Percentiles rank a stretch among this genome's conserved stretches.
Evolutionary conservation across 331 rosid species (phyloP).

Genomic region (Malus hybrid): DNA sequence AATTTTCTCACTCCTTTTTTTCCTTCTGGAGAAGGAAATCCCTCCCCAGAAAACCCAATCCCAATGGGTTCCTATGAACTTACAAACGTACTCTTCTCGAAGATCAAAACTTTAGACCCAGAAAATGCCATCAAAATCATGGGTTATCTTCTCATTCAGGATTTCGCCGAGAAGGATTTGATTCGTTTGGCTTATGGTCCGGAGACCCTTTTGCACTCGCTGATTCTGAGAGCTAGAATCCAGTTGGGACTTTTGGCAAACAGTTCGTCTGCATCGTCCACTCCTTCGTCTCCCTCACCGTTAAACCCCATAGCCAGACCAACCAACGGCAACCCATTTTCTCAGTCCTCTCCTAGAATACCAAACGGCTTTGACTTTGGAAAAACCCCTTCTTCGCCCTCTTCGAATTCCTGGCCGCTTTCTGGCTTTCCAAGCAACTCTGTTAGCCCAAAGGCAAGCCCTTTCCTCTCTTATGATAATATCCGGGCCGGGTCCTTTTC

Average conservation of each 20-base stretch:
- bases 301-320: slow-evolving; percentile 68
- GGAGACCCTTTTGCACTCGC: slow-evolving; percentile 29
- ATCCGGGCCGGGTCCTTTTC: slow-evolving; percentile 40
- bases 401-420: slow-evolving; percentile 46
- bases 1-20: not conserved
- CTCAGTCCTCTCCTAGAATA: slow-evolving; percentile 51
- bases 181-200: slow-evolving; percentile 35
- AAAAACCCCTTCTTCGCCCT: slow-evolving; percentile 51
- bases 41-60: slow-evolving; percentile 8
- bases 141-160: slow-evolving; percentile 48
- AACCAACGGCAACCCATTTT: slow-evolving; percentile 40
- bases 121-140: slow-evolving; percentile 57
- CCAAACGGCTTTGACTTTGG: slow-evolving; percentile 52
- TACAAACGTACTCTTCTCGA: slow-evolving; percentile 25
- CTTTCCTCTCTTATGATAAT: slow-evolving; percentile 51
- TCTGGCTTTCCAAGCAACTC: slow-evolving; percentile 47
- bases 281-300: slow-evolving; percentile 44
- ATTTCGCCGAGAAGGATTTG: slow-evolving; percentile 33
- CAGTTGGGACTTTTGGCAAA: slow-evolving; percentile 34
- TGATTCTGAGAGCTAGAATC: slow-evolving; percentile 29
- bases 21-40: not conserved
- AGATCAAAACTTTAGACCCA: slow-evolving; percentile 47
- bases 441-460: slow-evolving; percentile 65
- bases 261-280: slow-evolving; percentile 18
- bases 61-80: slow-evolving; percentile 52